Evolutionary conservation across 768 basidiomycete genomes (phyloP).

Genomic region (Dioszegia crocea): DNA sequence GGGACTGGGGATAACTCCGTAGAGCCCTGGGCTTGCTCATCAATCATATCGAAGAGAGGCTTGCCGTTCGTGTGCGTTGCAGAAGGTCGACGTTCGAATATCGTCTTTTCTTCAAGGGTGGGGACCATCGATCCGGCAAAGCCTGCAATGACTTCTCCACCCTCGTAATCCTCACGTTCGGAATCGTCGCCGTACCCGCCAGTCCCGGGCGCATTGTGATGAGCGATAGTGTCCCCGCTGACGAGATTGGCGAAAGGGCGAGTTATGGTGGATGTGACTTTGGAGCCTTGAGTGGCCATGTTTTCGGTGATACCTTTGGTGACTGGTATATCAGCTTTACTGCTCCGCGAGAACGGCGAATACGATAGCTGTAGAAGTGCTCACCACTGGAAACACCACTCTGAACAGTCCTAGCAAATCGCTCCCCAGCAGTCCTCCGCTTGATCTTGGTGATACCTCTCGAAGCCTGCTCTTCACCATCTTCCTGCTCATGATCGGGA

Average conservation of each 20-base stretch:
- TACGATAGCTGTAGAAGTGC: too few relatives aligned
- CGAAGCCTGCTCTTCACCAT: constrained; percentile 26
- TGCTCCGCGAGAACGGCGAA: too few relatives aligned
- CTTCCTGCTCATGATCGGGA: constrained; percentile 63
- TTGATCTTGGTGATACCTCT: constrained; percentile 45
- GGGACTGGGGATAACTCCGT: not conserved
- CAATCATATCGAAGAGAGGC: constrained; percentile 42
- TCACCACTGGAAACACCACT: constrained; percentile 38
- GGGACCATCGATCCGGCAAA: constrained; percentile 65
- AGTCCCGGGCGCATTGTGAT: constrained; percentile 20
- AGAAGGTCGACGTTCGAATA: constrained; percentile 56
- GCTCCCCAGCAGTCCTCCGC: constrained; percentile 34
- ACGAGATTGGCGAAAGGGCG: constrained; percentile 51
- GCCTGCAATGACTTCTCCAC: constrained; percentile 56
- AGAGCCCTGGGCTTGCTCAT: constrained; percentile 23
- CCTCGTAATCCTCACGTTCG: constrained; percentile 58
- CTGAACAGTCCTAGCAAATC: constrained; percentile 38
- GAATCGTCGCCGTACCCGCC: constrained; percentile 53
- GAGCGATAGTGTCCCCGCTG: constrained; percentile 22
- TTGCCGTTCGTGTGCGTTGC: constrained; percentile 43
- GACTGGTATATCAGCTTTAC: constrained; percentile 25
- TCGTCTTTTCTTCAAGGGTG: constrained; percentile 64
- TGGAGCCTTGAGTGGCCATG: constrained; percentile 45
- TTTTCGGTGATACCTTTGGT: constrained; percentile 49
- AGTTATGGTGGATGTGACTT: constrained; percentile 54